Base-by-base conservation (phyloP, 345 rosid species). In the Brassica incana region DNA sequence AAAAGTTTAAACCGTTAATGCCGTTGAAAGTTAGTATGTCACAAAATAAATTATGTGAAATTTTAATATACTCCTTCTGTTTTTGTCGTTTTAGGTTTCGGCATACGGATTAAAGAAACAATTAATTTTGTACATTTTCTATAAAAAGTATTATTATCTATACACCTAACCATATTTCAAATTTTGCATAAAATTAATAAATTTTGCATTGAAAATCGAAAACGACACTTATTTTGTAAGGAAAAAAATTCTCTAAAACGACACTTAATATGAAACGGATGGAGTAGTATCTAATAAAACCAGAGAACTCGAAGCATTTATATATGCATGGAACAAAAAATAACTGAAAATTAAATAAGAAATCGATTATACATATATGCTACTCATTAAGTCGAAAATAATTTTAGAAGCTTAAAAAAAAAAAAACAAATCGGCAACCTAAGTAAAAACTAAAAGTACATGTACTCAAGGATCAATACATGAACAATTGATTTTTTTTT, bases 391-490 rank as follows among this genome's bases (percentile, higher is more conserved):
- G 40, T 29, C 10, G 35, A 65, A 33, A 14, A 2, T 20, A 35
- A 18, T 58, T 25, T 50, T 15, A n/a, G 48, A 68, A 68, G 29
- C 43, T 25, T 59, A 18, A 18, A 1, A 27, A 27, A 1, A n/a
- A 11, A 59, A 32, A 40, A 0, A 76, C 4, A 67, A 61, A 69
- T 61, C 75, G 70, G 1, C 62, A 43, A 60, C 69, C 69, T 77
- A 77, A 30, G 52, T 60, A 18, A 35, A 33, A 33, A n/a, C 71
- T 43, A 10, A 67, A 52, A 12, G 70, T 50, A 14, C 71, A 64
- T 77, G 76, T 23, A 60, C 18, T n/a, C 20, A 30, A 48, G 62
- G 48, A 11, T 56, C 56, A 67, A 56, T 50, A 18, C 18, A 18
- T 18, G 18, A 18, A 18, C 18, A 18, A 18, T 18, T 18, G 18